Percentiles rank a stretch among this genome's conserved stretches.
Conservation (phyloP, 352 stramenopile species). For the Globisporangium megalacanthum region DNA sequence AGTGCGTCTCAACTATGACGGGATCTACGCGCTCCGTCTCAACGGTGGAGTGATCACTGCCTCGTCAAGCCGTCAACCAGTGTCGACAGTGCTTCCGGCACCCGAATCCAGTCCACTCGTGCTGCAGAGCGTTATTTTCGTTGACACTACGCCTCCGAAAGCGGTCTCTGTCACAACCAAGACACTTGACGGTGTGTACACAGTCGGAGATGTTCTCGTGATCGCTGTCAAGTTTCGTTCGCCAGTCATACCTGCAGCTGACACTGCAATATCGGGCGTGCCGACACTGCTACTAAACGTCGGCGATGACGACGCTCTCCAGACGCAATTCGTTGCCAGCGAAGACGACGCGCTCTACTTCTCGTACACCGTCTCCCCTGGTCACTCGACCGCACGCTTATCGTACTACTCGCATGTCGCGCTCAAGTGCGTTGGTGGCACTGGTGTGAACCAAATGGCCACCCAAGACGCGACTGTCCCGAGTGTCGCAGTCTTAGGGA, state of each 20-base stretch:
- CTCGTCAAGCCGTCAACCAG: conserved; percentile 11
- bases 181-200: conserved; percentile 34
- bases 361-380: conserved; percentile 26
- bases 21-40: conserved; percentile 34
- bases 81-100: conserved; percentile 33
- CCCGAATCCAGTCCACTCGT: conserved; percentile 17
- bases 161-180: conserved; percentile 34
- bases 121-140: conserved; percentile 16
- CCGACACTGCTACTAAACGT: conserved; percentile 40
- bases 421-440: conserved; percentile 36
- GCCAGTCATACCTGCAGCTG: conserved; percentile 21
- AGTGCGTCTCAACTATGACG: conserved; percentile 27
- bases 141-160: conserved; percentile 31
- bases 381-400: conserved; percentile 37
- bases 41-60: conserved; percentile 39
- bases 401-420: conserved; percentile 34
- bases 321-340: conserved; percentile 23
- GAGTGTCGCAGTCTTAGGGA: conserved; percentile 22
- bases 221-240: conserved; percentile 35
- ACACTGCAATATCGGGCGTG: conserved; percentile 13
- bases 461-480: conserved; percentile 18
- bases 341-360: conserved; percentile 52
- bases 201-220: conserved; percentile 42
- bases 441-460: conserved; percentile 43
- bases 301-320: conserved; percentile 18